phyloP scores from a whole-genome alignment of 495 filamentous ascomycete genomes.

The Astrothelium subdiscretum region DNA sequence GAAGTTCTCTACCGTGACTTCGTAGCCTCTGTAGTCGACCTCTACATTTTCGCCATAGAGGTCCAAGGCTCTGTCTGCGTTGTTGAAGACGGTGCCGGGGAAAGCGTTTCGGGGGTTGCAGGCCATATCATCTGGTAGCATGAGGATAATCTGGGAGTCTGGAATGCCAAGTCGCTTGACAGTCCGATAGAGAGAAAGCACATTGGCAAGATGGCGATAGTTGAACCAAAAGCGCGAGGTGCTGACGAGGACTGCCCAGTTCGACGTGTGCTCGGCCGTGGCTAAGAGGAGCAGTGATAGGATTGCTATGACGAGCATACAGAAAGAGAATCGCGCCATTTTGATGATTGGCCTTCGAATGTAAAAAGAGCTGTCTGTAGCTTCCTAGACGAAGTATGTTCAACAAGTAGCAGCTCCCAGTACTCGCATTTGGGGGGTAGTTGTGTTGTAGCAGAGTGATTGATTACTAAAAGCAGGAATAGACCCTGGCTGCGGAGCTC shows the following conservation, averaged over 20 bases:
- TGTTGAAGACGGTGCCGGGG: slow-evolving; percentile 95
- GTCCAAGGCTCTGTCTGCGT: slow-evolving; percentile 88
- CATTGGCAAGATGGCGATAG: slow-evolving; percentile 96
- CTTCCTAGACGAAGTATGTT: no score
- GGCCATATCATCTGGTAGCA: slow-evolving; percentile 98
- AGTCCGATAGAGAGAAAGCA: slow-evolving; percentile 93
- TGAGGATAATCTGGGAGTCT: slow-evolving; percentile 97
- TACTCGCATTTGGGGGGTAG: no score
- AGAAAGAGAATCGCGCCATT: not conserved
- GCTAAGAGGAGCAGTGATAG: slow-evolving; percentile 36
- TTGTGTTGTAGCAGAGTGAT: no score
- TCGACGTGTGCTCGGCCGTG: slow-evolving; percentile 78
- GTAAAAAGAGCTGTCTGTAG: no score
- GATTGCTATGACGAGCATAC: not conserved
- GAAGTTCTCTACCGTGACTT: slow-evolving; percentile 98
- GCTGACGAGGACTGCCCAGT: slow-evolving; percentile 95
- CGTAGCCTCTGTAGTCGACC: slow-evolving; percentile 95
- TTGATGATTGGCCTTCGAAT: not conserved
- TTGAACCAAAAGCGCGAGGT: slow-evolving; percentile 99
- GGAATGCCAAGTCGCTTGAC: slow-evolving; percentile 97
- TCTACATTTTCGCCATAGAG: slow-evolving; percentile 96
- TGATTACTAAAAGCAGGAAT: no score
- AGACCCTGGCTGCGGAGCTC: no score
- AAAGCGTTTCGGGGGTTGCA: slow-evolving; percentile 98
- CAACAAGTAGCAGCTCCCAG: no score